phyloP scores from a whole-genome alignment of 805 yeast species.

The Kodamaea jinghongensis region DNA sequence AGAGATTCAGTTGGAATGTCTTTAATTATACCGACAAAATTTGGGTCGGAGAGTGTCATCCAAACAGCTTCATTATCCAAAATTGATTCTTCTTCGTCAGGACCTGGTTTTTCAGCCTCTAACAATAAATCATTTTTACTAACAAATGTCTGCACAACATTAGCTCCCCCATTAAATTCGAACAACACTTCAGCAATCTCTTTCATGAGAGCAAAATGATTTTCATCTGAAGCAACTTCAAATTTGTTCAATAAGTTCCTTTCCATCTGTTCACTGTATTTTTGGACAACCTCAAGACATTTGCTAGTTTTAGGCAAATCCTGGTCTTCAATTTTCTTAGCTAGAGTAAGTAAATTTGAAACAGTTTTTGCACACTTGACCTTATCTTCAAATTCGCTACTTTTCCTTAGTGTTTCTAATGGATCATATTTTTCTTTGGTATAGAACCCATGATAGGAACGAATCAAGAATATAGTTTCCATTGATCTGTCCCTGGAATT shows the following conservation, averaged over 20 bases:
- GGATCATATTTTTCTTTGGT: conserved; percentile 54
- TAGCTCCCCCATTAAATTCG: conserved; percentile 80
- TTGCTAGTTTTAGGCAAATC: conserved; percentile 45
- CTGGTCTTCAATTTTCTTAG: conserved; percentile 60
- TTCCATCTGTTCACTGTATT: conserved; percentile 77
- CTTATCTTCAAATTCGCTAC: conserved; percentile 47
- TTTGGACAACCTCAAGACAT: conserved; percentile 50
- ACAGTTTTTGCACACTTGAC: conserved; percentile 68
- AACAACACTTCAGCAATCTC: conserved; percentile 71
- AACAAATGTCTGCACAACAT: conserved; percentile 79
- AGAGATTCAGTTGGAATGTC: conserved; percentile 53
- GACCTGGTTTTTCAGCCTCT: conserved; percentile 32
- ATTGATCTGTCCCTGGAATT: conserved; percentile 70
- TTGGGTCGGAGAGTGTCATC: conserved; percentile 60
- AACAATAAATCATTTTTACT: conserved; percentile 73
- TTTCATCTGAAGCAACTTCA: conserved; percentile 67
- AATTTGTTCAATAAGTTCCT: conserved; percentile 65
- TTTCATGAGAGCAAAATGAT: conserved; percentile 68
- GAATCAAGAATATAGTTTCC: conserved; percentile 68
- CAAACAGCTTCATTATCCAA: conserved; percentile 52
- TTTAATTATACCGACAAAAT: conserved; percentile 43
- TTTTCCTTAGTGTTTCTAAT: conserved; percentile 55
- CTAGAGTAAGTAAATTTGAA: conserved; percentile 59
- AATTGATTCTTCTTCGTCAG: conserved; percentile 23
- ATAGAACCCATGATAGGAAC: conserved; percentile 75